Evolutionary conservation across 2,329 filamentous ascomycete species (phyloP), one percentile per base, ranked within the genome.

Genomic region (Coniochaeta ligniaria): DNA sequence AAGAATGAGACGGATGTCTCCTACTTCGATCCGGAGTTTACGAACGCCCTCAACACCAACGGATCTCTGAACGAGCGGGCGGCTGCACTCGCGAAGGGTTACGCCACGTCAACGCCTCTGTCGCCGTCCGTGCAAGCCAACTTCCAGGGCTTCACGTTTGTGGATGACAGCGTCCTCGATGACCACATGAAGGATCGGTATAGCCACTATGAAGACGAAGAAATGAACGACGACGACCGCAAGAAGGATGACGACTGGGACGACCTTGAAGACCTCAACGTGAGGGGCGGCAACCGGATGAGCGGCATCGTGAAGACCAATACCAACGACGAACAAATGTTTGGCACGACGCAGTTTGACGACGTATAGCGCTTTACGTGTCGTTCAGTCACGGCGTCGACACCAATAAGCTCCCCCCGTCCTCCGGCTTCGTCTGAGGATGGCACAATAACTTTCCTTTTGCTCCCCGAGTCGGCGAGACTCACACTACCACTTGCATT

Each of bases 11-110:
- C 93, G 2, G 95, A 99, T 68, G 96, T 96, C 1, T 97, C 93
- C 52, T 98, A 99, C 76, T 99, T 99, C 71, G 95, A 99, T 69
- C 95, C 95, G 0, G 95, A 98, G 73, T 99, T 99, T 73, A 99
- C 95, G 59, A 97, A 95, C 66, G 95, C 95, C 6, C 78, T 98
- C 61, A 91, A 93, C 69, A 90, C 88, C 62, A 91, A 91, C 59
- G 87, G 89, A 1, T 97, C 93, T 0, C 81, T 98, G 61, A 98
- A 98, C 71, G 91, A 95, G 68, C 88, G 94, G 61, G 94, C 95
- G 5, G 91, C 92, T 16, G 91, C 91, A 8, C 75, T 98, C 57
- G 92, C 94, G 17, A 87, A 88, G 61, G 93, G 93, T 41, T 91
- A 95, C 71, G 88, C 91, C 6, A 91, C 92, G 8, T 96, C 91